Evolutionary conservation across 345 rosid genomes (phyloP), one percentile per base, ranked within the genome.

Genomic region (Eucalyptus tenuipes): DNA sequence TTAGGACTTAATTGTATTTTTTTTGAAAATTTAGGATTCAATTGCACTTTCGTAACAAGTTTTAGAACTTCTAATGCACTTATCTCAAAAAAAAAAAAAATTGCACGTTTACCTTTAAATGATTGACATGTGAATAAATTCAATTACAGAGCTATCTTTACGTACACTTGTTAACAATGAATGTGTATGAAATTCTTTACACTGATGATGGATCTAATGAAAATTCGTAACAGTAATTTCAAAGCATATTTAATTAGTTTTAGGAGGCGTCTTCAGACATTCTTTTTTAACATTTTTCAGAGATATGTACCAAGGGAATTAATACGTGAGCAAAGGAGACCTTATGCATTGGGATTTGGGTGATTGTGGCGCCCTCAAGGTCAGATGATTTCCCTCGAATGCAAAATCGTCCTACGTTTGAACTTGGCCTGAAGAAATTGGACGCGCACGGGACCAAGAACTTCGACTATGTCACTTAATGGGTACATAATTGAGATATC

Each of bases 21-120:
- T 37, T 48, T 10, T 48, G 1, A 3, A 10, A 48, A 48, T 48
- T 48, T 48, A 48, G 13, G 3, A 24, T 0, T 55, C 3, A 24
- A 0, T 55, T 10, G 6, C 1, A 55, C 5, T 55, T 55, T 55
- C 3, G 1, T 55, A 4, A 55, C 1, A 55, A 55, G 29, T 55
- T 24, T 55, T 55, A 55, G 3, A 4, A 24, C 1, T 24, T 55
- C 13, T 25, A 55, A 0, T 55, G 1, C 3, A 55, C 13, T 55
- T 22, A 55, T 55, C 6, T 15, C 1, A 8, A 25, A 27, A 27
- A 24, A 57, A 53, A 27, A 5, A 59, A 25, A 2, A 25, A 0
- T 7, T 14, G 10, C 20, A 64, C 5, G 0, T 64, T 64, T 13
- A 64, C 20, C 75, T 14, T 64, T 64, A n/a, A 14, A n/a, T 7